Evolutionary conservation across 1,284 basidiomycete genomes (phyloP).

Genomic region (Tylopilus sp.): DNA sequence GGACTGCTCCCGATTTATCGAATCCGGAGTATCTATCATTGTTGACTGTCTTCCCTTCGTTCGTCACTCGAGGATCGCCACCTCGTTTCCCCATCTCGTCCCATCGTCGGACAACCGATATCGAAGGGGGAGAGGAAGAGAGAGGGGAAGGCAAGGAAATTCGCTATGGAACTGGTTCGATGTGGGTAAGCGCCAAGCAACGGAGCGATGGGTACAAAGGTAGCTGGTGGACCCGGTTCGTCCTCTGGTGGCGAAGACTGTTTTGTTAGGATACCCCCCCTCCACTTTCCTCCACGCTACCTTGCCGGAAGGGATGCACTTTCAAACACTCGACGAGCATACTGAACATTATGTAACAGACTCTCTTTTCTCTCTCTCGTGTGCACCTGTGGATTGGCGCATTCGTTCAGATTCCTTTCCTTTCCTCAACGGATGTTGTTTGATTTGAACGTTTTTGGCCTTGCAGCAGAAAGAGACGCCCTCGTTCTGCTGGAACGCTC

Average conservation of each 20-base stretch:
- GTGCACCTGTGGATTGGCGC: slow-evolving; percentile 16
- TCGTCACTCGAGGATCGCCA: slow-evolving; percentile 56
- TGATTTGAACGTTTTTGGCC: slow-evolving; percentile 18
- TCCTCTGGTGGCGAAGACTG: slow-evolving; percentile 64
- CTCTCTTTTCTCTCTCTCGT: slow-evolving; percentile 31
- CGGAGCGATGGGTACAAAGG: slow-evolving; percentile 63
- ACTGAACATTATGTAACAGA: slow-evolving; percentile 36
- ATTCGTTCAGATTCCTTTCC: slow-evolving; percentile 20
- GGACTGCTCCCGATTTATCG: slow-evolving; percentile 66
- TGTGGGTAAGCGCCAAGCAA: slow-evolving; percentile 59
- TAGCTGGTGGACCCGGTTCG: slow-evolving; percentile 69
- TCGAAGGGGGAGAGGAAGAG: slow-evolving; percentile 62
- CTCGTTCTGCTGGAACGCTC: not conserved
- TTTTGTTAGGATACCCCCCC: slow-evolving; percentile 51
- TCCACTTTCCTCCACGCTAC: not conserved
- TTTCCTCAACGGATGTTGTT: slow-evolving; percentile 17
- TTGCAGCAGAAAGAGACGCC: slow-evolving; percentile 3
- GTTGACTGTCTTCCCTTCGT: slow-evolving; percentile 64
- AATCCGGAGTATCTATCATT: slow-evolving; percentile 64
- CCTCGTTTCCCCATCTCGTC: slow-evolving; percentile 54
- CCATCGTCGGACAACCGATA: slow-evolving; percentile 42
- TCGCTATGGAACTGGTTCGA: slow-evolving; percentile 65
- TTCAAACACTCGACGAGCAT: slow-evolving; percentile 7
- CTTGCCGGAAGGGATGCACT: slow-evolving; percentile 9
- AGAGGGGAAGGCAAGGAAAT: slow-evolving; percentile 50